Base-by-base conservation (phyloP, 495 filamentous ascomycete genomes). In the Aspergillus indologenus region DNA sequence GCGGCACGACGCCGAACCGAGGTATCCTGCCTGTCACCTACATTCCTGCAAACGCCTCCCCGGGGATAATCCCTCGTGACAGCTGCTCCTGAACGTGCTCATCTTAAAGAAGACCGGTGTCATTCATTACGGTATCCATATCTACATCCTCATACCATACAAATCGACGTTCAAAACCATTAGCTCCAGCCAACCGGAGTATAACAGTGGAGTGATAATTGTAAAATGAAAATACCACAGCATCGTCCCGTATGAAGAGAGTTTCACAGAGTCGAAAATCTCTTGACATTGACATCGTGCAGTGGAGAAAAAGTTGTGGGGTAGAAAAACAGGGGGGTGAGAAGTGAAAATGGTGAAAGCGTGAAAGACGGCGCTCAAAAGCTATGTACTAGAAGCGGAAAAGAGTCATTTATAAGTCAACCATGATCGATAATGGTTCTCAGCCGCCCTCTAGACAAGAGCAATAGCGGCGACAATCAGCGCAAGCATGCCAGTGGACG, bases 401-500 rank as follows among this genome's bases (percentile, higher is more conserved):
- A 44, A 46, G 26, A 22, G 18, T 44, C 48, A 40, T 40, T 2
- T 31, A 22, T 51, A 29, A 45, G 53, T 58, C 18, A 21, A 48
- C 43, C 54, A 47, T 50, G 29, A 46, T 40, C 0, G 7, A 15
- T 19, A n/a, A 29, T 14, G 29, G 21, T 17, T 7, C 18, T 46
- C 45, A 43, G 45, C 21, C 24, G 15, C 31, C 43, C 29, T 50
- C 72, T 73, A 78, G 57, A 77, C 42, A 49, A 78, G 22, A 20
- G 65, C 69, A 26, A 68, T 40, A 29, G 61, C 73, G 60, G 67
- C 75, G 40, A 74, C 60, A 18, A 71, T 69, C 20, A 74, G 57
- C 31, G 73, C 74, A 62, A 78, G 22, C 71, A 78, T 60, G 22
- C 67, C 73, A 44, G 64, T 69, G 11, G 75, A 77, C 23, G 76